phyloP scores from a whole-genome alignment of 352 stramenopile genomes.

The Phytophthora syringae region DNA sequence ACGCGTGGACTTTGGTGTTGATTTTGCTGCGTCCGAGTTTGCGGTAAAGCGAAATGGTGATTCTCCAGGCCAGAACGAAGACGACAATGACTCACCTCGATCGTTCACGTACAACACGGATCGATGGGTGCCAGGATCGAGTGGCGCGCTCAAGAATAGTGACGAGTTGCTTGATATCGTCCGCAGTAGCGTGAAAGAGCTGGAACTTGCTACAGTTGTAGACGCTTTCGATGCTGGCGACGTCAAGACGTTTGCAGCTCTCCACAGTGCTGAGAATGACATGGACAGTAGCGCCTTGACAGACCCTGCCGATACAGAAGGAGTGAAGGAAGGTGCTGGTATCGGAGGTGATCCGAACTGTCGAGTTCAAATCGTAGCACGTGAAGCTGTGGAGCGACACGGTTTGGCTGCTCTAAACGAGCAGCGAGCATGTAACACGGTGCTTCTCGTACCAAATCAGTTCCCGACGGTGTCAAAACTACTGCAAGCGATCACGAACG shows the following conservation, averaged over 20 bases:
- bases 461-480: slow-evolving; percentile 60
- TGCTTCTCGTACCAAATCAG: slow-evolving; percentile 58
- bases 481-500: slow-evolving; percentile 50
- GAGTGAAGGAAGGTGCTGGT: slow-evolving; percentile 8
- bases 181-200: slow-evolving; percentile 52
- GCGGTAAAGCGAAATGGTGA: slow-evolving; percentile 23
- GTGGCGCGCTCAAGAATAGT: slow-evolving; percentile 54
- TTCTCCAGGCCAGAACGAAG: slow-evolving; percentile 12
- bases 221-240: slow-evolving; percentile 70
- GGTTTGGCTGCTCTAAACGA: slow-evolving; percentile 52
- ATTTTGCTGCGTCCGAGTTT: slow-evolving; percentile 72
- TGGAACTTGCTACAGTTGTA: slow-evolving; percentile 60
- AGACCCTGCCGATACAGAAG: slow-evolving; percentile 7
- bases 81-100: slow-evolving; percentile 10
- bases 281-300: slow-evolving; percentile 2
- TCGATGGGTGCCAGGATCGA: slow-evolving; percentile 62
- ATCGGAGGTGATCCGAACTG: slow-evolving; percentile 57
- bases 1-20: slow-evolving; percentile 60
- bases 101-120: slow-evolving; percentile 72
- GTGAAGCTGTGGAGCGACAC: slow-evolving; percentile 42
- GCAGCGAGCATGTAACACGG: slow-evolving; percentile 67
- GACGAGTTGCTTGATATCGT: slow-evolving; percentile 72
- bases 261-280: slow-evolving; percentile 59
- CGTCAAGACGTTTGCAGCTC: slow-evolving; percentile 55
- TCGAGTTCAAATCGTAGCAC: slow-evolving; percentile 55